Evolutionary conservation across 495 filamentous ascomycete species (phyloP), one percentile per base, ranked within the genome.

Genomic region (Cairneyella variabilis): DNA sequence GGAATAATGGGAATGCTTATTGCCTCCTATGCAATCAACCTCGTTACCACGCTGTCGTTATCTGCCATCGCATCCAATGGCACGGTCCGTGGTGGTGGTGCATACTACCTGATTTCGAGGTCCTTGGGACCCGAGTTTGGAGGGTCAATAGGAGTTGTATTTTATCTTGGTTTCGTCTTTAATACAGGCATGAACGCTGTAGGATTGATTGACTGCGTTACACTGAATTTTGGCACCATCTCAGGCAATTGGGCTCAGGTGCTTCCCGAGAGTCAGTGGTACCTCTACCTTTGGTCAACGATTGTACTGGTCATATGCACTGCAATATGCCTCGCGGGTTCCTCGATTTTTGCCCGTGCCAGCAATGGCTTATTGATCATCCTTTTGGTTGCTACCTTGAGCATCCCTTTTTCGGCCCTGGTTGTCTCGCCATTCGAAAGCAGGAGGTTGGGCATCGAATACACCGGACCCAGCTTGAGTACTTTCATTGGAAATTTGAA

Each of bases 181-280:
- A 95, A 93, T 65, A 92, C 90, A 2, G 88, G 86, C 14, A 85
- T 95, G 77, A 95, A 95, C 62, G 84, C 91, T 11, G 88, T 93
- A 25, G 90, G 90, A 68, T 75, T 95, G 51, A 79, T 95, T 54
- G 87, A 93, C 64, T 93, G 89, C 59, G 69, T 95, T 37, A 83
- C 77, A 48, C 75, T 90, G 51, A 92, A 93, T 55, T 83, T 92
- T 61, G 89, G 89, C 0, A 60, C 69, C 2, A 56, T 67, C 28
- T 71, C 76, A 32, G 85, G 85, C 3, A 78, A 76, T 34, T 79
- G 77, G 75, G 67, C 72, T 26, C 72, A 84, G 39, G 73, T 80
- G 48, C 75, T 95, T 42, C 77, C 80, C 0, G 81, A 90, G 61
- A 83, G 83, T 3, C 71, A 76, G 64, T 91, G 88, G 87, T 85